Evolutionary conservation across 2,329 filamentous ascomycete species (phyloP).

Genomic region (Fusarium subtropicale): DNA sequence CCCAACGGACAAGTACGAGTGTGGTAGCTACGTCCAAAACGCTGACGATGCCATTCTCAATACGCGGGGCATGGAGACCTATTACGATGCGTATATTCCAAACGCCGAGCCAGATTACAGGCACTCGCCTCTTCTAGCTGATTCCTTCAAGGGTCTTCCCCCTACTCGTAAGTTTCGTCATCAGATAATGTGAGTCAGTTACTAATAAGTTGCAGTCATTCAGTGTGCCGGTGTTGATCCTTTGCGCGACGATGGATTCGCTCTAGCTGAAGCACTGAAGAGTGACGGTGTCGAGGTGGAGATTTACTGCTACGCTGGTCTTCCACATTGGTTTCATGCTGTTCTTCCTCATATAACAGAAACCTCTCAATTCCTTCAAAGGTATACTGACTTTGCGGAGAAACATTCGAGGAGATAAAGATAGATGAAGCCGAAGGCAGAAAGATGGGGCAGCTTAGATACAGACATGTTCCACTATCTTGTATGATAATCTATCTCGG

Average conservation of each 20-base stretch:
- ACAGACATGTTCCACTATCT: neutral
- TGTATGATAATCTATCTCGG: neutral
- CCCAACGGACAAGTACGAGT: conserved; percentile 39
- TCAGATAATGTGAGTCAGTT: rapidly evolving
- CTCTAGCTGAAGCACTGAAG: conserved; percentile 36
- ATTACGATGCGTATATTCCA: conserved; percentile 25
- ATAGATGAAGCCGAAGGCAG: rapidly evolving
- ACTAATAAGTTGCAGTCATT: conserved; percentile 16
- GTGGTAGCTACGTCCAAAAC: conserved; percentile 42
- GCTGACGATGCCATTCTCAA: conserved; percentile 18
- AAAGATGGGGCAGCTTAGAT: neutral
- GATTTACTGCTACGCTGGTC: conserved; percentile 31
- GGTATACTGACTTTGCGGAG: conserved; percentile 17
- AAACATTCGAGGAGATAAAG: neutral
- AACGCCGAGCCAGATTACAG: conserved; percentile 22
- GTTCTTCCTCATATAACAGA: neutral
- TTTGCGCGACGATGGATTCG: conserved; percentile 38
- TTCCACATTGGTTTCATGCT: conserved; percentile 43
- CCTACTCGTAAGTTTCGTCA: conserved; percentile 28
- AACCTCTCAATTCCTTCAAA: conserved; percentile 11
- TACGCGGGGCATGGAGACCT: conserved; percentile 15
- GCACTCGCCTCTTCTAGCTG: conserved; percentile 41
- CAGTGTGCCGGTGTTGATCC: conserved; percentile 39
- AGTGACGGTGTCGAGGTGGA: conserved; percentile 29
- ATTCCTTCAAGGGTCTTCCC: conserved; percentile 25